phyloP scores from a whole-genome alignment of 2,329 filamentous ascomycete species.

The Trichoderma lentiforme region DNA sequence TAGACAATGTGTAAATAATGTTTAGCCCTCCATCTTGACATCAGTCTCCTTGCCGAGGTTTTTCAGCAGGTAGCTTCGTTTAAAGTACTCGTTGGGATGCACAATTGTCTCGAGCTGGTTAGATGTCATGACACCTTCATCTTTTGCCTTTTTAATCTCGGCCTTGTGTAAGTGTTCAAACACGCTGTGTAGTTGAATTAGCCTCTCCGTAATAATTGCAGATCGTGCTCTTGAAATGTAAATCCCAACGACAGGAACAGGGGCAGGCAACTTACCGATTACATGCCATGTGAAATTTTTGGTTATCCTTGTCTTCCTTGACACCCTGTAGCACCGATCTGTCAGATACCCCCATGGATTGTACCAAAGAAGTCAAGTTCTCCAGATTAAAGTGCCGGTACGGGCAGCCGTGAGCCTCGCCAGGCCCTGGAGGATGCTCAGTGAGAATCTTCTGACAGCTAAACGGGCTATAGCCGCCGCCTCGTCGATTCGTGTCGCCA shows the following conservation, averaged over 20 bases:
- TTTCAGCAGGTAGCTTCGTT: slow-evolving; percentile 85
- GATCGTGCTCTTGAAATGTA: background rate
- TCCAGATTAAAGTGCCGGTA: slow-evolving; percentile 90
- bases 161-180: slow-evolving; percentile 83
- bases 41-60: slow-evolving; percentile 62
- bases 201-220: background rate
- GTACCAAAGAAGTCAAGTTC: slow-evolving; percentile 74
- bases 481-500: slow-evolving; percentile 81
- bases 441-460: slow-evolving; percentile 94
- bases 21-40: slow-evolving; percentile 51
- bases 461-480: slow-evolving; percentile 84
- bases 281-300: slow-evolving; percentile 91
- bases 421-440: slow-evolving; percentile 80
- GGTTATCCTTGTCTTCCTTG: slow-evolving; percentile 82
- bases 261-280: slow-evolving; percentile 60
- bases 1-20: background rate
- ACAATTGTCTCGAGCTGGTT: slow-evolving; percentile 90
- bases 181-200: slow-evolving; percentile 49
- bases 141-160: slow-evolving; percentile 73
- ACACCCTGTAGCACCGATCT: slow-evolving; percentile 74
- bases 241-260: background rate
- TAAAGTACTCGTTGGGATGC: slow-evolving; percentile 98
- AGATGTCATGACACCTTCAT: slow-evolving; percentile 66
- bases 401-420: slow-evolving; percentile 92
- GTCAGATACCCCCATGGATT: slow-evolving; percentile 76